Percentiles rank a stretch among this genome's conserved stretches.
phyloP scores from a whole-genome alignment of 495 filamentous ascomycete species.

The Penicillium simplicissimum region DNA sequence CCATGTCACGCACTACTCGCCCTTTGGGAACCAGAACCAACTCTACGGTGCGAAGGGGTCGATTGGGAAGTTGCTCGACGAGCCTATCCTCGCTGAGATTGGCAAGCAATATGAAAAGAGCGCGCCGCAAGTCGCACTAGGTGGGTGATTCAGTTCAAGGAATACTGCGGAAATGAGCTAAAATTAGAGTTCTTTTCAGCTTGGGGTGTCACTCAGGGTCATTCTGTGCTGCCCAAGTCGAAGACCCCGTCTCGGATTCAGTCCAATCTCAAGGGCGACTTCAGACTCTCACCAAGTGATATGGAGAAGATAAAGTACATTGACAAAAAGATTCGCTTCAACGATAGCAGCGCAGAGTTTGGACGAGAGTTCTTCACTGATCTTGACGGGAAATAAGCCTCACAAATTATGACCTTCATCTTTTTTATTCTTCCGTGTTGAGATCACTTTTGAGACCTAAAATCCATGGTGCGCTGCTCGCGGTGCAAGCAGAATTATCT shows the following conservation, averaged over 20 bases:
- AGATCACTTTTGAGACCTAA: too few species aligned
- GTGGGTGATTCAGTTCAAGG: neutral
- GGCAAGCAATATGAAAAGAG: conserved; percentile 62
- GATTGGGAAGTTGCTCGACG: conserved; percentile 56
- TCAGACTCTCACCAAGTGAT: conserved; percentile 49
- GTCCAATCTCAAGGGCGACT: conserved; percentile 57
- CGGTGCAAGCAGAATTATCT: too few species aligned
- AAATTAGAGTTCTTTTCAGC: conserved; percentile 23
- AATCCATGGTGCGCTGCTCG: too few species aligned
- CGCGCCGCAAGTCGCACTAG: conserved; percentile 58
- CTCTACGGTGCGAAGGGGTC: conserved; percentile 42
- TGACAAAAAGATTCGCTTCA: conserved; percentile 58
- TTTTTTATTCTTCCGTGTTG: neutral
- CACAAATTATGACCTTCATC: neutral
- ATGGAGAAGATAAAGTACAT: conserved; percentile 49
- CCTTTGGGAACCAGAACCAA: conserved; percentile 68
- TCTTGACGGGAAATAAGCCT: conserved; percentile 51
- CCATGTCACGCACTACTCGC: conserved; percentile 61
- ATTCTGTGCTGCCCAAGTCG: conserved; percentile 64
- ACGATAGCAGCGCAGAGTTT: conserved; percentile 54
- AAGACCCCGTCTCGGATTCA: conserved; percentile 50
- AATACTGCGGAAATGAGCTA: neutral
- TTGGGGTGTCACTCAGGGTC: conserved; percentile 62
- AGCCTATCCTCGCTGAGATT: conserved; percentile 58
- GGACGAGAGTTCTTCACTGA: conserved; percentile 58